A percentile compares a stretch with the other conserved stretches of the same genome.
Conservation (phyloP, 495 filamentous ascomycete species). For the Aspergillus indologenus region DNA sequence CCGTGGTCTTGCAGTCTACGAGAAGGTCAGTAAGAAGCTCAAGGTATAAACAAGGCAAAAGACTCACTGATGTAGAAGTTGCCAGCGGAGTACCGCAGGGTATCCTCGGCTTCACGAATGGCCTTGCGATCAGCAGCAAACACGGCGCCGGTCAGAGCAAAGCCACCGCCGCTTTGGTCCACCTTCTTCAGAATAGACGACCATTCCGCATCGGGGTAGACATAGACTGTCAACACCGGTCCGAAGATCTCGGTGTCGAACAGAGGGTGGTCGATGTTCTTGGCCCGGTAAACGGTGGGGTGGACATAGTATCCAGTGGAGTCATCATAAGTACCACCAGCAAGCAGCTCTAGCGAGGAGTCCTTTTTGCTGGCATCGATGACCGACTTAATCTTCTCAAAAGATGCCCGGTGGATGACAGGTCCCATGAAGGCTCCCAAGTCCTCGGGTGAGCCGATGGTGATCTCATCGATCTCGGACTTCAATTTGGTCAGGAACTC, state of each 20-base stretch:
- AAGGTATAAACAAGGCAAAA: not conserved
- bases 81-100: slow-evolving; percentile 70
- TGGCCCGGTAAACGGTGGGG: slow-evolving; percentile 67
- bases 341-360: slow-evolving; percentile 57
- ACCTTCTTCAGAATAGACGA: slow-evolving; percentile 51
- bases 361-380: slow-evolving; percentile 71
- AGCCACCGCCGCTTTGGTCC: slow-evolving; percentile 59
- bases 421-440: slow-evolving; percentile 69
- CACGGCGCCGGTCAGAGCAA: slow-evolving; percentile 73
- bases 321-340: slow-evolving; percentile 67
- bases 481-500: slow-evolving; percentile 57
- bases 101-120: slow-evolving; percentile 68
- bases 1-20: slow-evolving; percentile 73
- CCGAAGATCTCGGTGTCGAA: slow-evolving; percentile 76
- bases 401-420: slow-evolving; percentile 70
- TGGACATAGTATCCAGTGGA: slow-evolving; percentile 67
- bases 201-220: slow-evolving; percentile 66
- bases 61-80: slow-evolving; percentile 79
- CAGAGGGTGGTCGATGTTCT: slow-evolving; percentile 59
- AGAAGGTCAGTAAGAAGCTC: not conserved
- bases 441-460: slow-evolving; percentile 57
- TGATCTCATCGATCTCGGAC: slow-evolving; percentile 33
- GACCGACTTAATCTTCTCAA: slow-evolving; percentile 63
- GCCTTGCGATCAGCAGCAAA: slow-evolving; percentile 69
- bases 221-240: slow-evolving; percentile 64